These are phyloP conservation scores for Trametopsis cervina DNA, from an alignment of 768 basidiomycete genomes.

Conservation along the genomic window DNA sequence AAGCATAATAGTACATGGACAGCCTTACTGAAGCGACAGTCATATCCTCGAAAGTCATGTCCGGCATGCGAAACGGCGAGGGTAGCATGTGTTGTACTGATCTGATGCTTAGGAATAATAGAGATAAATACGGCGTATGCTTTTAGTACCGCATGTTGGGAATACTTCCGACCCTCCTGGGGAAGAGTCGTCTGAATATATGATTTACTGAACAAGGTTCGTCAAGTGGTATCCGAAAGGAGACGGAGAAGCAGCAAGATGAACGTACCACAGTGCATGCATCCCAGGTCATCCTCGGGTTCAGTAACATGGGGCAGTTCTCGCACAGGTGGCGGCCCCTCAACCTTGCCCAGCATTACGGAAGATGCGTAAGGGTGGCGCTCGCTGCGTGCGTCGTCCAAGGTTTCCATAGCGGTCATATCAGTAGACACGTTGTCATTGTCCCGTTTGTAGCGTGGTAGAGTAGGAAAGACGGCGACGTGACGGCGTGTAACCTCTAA, in stretches of 20 bases:
- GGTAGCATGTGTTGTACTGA: too few species aligned
- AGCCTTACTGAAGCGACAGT: too few species aligned
- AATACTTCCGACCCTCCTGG: neutral
- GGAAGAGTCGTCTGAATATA: neutral
- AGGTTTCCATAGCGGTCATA: constrained; percentile 8
- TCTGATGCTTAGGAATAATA: too few species aligned
- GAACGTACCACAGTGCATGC: neutral
- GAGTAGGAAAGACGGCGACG: constrained; percentile 9
- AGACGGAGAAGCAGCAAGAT: neutral
- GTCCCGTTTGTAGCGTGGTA: constrained; percentile 3
- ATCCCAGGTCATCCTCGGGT: neutral
- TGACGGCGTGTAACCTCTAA: constrained; percentile 2
- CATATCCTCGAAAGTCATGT: too few species aligned
- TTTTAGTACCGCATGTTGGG: neutral
- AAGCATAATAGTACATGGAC: too few species aligned
- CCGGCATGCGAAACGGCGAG: too few species aligned
- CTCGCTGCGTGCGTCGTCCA: constrained; percentile 6
- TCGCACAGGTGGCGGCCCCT: too few species aligned
- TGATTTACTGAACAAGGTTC: neutral
- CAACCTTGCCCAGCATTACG: neutral
- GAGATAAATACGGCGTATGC: neutral
- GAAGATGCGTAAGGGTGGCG: neutral
- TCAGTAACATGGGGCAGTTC: too few species aligned
- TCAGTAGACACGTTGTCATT: constrained; percentile 4
- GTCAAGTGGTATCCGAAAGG: too few species aligned